Evolutionary conservation across 805 yeast species (phyloP).

Genomic region (Saccharomycopsis olivae): DNA sequence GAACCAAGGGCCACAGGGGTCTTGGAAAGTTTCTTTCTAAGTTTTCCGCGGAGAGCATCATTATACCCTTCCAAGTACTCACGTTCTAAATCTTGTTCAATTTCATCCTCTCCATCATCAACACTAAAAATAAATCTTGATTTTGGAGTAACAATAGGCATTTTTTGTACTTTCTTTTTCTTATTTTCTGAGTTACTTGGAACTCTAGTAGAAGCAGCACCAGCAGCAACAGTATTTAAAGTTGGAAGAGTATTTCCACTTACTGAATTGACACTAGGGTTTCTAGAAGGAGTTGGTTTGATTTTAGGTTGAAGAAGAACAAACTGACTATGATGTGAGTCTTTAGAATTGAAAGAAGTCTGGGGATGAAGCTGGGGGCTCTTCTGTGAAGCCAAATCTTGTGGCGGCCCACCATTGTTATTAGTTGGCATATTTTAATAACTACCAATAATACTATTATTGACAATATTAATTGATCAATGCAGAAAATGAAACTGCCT

Average conservation of each 20-base stretch:
- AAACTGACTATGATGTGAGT: constrained; percentile 13
- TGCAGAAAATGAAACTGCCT: no score
- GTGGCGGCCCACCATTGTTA: no score
- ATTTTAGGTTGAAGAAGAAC: constrained; percentile 11
- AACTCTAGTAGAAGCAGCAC: constrained; percentile 4
- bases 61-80: constrained; percentile 63
- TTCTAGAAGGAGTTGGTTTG: constrained; percentile 5
- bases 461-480: no score
- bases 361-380: constrained; percentile 4
- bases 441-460: no score
- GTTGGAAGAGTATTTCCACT: background rate
- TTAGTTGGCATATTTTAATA: no score
- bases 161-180: constrained; percentile 14
- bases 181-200: constrained; percentile 1
- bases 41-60: constrained; percentile 50
- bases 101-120: constrained; percentile 72
- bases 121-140: constrained; percentile 48
- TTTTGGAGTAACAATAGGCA: constrained; percentile 12
- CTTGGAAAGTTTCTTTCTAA: constrained; percentile 26
- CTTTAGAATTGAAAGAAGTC: no score
- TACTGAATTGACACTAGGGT: constrained; percentile 1
- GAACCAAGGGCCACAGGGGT: constrained; percentile 15
- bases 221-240: background rate
- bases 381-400: no score
- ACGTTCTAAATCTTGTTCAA: constrained; percentile 46